Percentiles rank a stretch among this genome's conserved stretches.
Evolutionary conservation across 805 yeast genomes (phyloP).

Genomic region (Candida coleopterorum): DNA sequence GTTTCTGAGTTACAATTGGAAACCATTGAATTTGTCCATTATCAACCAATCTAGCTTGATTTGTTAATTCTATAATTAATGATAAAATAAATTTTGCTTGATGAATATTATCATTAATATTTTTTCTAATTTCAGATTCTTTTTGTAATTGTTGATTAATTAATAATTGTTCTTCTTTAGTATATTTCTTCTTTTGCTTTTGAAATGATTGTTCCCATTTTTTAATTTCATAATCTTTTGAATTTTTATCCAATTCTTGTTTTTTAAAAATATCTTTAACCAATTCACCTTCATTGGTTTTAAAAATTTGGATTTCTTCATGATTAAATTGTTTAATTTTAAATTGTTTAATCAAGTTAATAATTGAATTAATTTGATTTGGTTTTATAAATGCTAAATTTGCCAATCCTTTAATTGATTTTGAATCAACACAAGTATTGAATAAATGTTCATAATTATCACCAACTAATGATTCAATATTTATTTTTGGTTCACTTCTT

Average conservation of each 20-base stretch:
- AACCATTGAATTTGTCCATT: constrained; percentile 72
- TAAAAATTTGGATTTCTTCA: constrained; percentile 59
- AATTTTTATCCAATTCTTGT: constrained; percentile 51
- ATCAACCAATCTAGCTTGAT: constrained; percentile 46
- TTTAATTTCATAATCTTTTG: constrained; percentile 77
- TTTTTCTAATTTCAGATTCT: constrained; percentile 54
- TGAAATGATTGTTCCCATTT: constrained; percentile 89
- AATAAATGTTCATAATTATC: constrained; percentile 19
- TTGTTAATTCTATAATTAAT: constrained; percentile 51
- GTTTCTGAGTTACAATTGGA: constrained; percentile 52
- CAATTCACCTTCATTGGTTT: constrained; percentile 61
- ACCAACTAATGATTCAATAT: constrained; percentile 57
- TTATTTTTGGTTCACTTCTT: constrained; percentile 42
- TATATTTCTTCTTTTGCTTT: constrained; percentile 65
- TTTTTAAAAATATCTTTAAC: constrained; percentile 59
- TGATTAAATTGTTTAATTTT: constrained; percentile 40
- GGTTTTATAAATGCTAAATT: constrained; percentile 59
- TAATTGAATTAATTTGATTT: constrained; percentile 45
- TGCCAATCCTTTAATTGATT: constrained; percentile 46
- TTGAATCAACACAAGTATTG: constrained; percentile 18
- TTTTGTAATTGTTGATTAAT: constrained; percentile 59
- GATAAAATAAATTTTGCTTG: constrained; percentile 46
- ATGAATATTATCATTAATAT: constrained; percentile 35
- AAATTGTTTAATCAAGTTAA: constrained; percentile 47
- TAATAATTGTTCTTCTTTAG: constrained; percentile 69